Percentiles rank a stretch among this genome's conserved stretches.
These are phyloP conservation scores for Cornus controversa DNA, from an alignment of 148 eudicot species.

Conservation along the genomic window DNA sequence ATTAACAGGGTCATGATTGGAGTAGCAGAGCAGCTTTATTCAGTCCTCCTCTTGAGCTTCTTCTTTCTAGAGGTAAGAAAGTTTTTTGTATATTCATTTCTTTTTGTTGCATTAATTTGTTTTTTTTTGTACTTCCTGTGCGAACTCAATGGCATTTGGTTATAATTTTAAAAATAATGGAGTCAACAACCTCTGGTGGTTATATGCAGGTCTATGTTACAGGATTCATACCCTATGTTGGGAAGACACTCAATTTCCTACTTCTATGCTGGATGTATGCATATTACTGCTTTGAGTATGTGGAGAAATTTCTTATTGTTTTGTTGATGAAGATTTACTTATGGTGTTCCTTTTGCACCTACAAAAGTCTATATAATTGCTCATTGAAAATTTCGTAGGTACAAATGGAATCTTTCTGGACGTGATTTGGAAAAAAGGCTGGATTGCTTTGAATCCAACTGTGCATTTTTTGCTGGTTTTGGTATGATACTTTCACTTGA, in stretches of 20 bases:
- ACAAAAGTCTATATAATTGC: conserved; percentile 11
- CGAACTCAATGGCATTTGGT: not conserved
- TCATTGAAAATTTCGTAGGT: conserved; percentile 45
- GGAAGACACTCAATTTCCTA: conserved; percentile 72
- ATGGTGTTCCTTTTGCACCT: not conserved
- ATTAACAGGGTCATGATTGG: conserved; percentile 77
- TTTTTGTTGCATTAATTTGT: not conserved
- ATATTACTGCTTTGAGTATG: conserved; percentile 96
- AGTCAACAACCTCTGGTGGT: not conserved
- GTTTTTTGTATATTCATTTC: conserved; percentile 1
- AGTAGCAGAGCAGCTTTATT: conserved; percentile 92
- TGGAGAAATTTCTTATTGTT: conserved; percentile 17
- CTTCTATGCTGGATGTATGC: conserved; percentile 98
- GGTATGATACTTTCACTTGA: conserved; percentile 43
- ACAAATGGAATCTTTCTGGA: conserved; percentile 95
- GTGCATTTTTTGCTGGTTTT: conserved; percentile 98
- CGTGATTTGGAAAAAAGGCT: conserved; percentile 80
- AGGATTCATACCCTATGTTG: conserved; percentile 76
- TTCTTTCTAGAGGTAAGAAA: conserved; percentile 81
- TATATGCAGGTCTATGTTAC: conserved; percentile 68
- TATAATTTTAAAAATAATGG: conserved; percentile 3
- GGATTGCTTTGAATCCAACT: conserved; percentile 92
- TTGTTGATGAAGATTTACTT: not conserved
- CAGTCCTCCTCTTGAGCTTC: conserved; percentile 68
- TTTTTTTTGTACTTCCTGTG: not conserved